A percentile compares a stretch with the other conserved stretches of the same genome.
Evolutionary conservation across 2,329 filamentous ascomycete species (phyloP).

Genomic region (Acrodontium crateriforme): DNA sequence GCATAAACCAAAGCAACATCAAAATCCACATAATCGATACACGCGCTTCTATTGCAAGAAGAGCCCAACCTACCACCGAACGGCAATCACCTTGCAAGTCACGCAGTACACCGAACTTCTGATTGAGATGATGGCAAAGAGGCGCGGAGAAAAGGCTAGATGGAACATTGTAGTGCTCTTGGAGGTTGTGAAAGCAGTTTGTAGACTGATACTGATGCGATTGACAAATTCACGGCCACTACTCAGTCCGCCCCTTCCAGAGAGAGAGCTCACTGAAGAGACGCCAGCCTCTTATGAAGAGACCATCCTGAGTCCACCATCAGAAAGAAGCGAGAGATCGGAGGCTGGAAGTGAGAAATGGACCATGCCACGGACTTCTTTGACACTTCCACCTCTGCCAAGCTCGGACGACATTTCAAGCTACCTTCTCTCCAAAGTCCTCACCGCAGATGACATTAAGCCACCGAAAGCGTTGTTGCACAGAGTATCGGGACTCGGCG

Average conservation of each 20-base stretch:
- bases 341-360: conserved; percentile 41
- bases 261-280: conserved; percentile 58
- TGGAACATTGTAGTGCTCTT: conserved; percentile 81
- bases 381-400: conserved; percentile 72
- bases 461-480: conserved; percentile 78
- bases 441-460: conserved; percentile 94
- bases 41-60: conserved; percentile 49
- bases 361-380: conserved; percentile 87
- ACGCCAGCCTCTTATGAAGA: conserved; percentile 14
- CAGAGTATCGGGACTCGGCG: conserved; percentile 56
- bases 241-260: conserved; percentile 70
- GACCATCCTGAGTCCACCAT: conserved; percentile 29
- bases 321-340: conserved; percentile 21
- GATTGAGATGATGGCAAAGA: conserved; percentile 94
- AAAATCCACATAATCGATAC: conserved; percentile 47
- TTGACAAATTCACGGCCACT: conserved; percentile 73
- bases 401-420: conserved; percentile 68
- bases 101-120: conserved; percentile 89
- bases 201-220: conserved; percentile 63
- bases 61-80: conserved; percentile 59
- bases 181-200: conserved; percentile 75
- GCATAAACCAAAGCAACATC: conserved; percentile 29
- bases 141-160: conserved; percentile 62
- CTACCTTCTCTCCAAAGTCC: conserved; percentile 77
- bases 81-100: conserved; percentile 73